Evolutionary conservation across 139 green algal species (phyloP), one percentile per base, ranked within the genome.

Genomic region (Chlamydomonas schloesseri): DNA sequence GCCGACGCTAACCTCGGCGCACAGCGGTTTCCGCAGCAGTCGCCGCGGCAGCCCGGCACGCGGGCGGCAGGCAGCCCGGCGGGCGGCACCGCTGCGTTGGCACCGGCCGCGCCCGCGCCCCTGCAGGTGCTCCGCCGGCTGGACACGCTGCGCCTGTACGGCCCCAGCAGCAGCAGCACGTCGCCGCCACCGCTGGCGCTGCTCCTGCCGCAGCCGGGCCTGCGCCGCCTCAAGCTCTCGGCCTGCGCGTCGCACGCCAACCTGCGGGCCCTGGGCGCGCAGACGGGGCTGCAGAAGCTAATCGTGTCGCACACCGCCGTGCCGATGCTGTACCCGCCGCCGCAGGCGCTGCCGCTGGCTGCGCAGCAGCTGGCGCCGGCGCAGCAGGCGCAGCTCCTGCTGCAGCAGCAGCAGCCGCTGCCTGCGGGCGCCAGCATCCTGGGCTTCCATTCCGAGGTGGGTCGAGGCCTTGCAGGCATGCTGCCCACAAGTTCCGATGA

Each of bases 181-280:
- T 47, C 50, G 26, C 53, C 68, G 15, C 55, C 81, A 57, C 69
- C 81, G 69, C 81, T 87, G 33, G 68, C 69, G 36, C 81, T 87
- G 34, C 69, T 87, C 69, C 81, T 87, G 53, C 81, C 81, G 26
- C 81, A 87, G 81, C 81, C 81, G 26, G 53, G 50, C 33, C 81
- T 87, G 26, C 68, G 34, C 10, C 58, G 71, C 69, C 81, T 87
- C 11, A 87, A 87, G 81, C 81, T 87, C 26, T 87, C 81, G 34
- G 81, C 81, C 34, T 87, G 69, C 69, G 81, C 81, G 28, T 80
- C 69, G n/a, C 53, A 71, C 69, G 69, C 53, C 24, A 79, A 87
- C 81, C 69, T 87, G 81, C 81, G 69, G 69, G 81, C 81, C 33
- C 69, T 87, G 21, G 36, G 33, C 23, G 15, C 14, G 10, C 81